A percentile compares a stretch with the other conserved stretches of the same genome.
These are phyloP conservation scores for Fusarium lateritium DNA, from an alignment of 2,329 filamentous ascomycete species.

Conservation along the genomic window DNA sequence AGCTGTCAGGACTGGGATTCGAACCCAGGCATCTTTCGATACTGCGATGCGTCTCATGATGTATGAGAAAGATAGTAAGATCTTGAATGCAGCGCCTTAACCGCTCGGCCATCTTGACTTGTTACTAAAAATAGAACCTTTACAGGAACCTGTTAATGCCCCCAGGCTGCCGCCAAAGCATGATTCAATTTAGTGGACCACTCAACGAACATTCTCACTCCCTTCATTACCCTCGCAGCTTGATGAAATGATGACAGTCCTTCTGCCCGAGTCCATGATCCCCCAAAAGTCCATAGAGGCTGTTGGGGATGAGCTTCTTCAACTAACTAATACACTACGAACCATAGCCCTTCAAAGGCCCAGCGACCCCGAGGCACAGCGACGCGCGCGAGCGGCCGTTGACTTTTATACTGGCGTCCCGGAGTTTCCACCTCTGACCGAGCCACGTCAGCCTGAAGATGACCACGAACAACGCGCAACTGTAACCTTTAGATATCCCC, in stretches of 20 bases:
- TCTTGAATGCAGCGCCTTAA: background rate
- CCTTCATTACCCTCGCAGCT: background rate
- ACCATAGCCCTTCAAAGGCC: background rate
- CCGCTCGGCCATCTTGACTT: background rate
- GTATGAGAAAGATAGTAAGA: background rate
- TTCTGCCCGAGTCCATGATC: background rate
- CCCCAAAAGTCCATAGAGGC: background rate
- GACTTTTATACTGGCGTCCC: background rate
- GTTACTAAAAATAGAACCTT: background rate
- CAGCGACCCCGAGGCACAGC: conserved; percentile 9
- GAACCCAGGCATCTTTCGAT: background rate
- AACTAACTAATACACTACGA: background rate
- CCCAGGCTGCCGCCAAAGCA: too few species aligned
- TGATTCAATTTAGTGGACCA: too few species aligned
- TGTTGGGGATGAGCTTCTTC: background rate
- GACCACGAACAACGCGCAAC: too few species aligned
- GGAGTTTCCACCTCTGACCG: background rate
- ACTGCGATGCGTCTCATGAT: background rate
- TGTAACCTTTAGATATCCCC: background rate
- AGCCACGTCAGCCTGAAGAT: background rate
- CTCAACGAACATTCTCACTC: too few species aligned
- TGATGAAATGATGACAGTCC: background rate
- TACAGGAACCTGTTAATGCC: too few species aligned
- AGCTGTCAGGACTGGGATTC: background rate
- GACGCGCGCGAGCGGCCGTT: conserved; percentile 4